Conservation (phyloP, 169 alveolate genomes). For the Plasmodium chabaudi region DNA sequence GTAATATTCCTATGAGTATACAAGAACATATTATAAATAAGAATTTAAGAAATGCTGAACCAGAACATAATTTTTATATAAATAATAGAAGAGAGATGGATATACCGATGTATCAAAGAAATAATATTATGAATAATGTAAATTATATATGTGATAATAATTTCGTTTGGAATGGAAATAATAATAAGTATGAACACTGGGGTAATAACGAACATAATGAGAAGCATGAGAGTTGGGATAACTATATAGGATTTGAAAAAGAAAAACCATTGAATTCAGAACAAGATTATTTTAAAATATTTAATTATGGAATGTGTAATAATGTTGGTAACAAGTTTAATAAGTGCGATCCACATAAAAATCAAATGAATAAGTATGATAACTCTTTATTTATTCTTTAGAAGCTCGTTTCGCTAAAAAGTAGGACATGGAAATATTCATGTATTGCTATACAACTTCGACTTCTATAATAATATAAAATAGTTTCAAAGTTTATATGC, state of each 20-base stretch:
- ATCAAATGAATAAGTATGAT: constrained; percentile 35
- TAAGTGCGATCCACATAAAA: constrained; percentile 31
- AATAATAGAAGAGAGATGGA: not conserved
- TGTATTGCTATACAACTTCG: too few relatives aligned
- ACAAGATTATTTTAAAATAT: constrained; percentile 60
- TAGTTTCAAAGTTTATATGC: too few relatives aligned
- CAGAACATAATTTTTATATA: not conserved
- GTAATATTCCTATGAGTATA: too few relatives aligned
- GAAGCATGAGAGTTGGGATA: constrained; percentile 37
- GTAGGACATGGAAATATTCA: too few relatives aligned
- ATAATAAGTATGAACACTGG: not conserved
- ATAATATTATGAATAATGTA: too few relatives aligned
- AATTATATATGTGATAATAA: not conserved
- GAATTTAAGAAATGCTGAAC: not conserved
- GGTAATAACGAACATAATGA: constrained; percentile 9
- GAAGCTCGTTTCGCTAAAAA: too few relatives aligned
- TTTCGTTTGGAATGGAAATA: not conserved
- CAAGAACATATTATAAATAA: not conserved
- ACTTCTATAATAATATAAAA: too few relatives aligned
- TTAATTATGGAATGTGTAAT: constrained; percentile 69
- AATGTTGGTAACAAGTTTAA: constrained; percentile 44
- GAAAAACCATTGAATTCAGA: constrained; percentile 20
- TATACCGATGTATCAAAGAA: not conserved
- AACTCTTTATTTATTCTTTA: constrained; percentile 3
- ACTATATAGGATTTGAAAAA: constrained; percentile 35